phyloP scores from a whole-genome alignment of 2,329 filamentous ascomycete genomes.

The Calonectria ilicicola region DNA sequence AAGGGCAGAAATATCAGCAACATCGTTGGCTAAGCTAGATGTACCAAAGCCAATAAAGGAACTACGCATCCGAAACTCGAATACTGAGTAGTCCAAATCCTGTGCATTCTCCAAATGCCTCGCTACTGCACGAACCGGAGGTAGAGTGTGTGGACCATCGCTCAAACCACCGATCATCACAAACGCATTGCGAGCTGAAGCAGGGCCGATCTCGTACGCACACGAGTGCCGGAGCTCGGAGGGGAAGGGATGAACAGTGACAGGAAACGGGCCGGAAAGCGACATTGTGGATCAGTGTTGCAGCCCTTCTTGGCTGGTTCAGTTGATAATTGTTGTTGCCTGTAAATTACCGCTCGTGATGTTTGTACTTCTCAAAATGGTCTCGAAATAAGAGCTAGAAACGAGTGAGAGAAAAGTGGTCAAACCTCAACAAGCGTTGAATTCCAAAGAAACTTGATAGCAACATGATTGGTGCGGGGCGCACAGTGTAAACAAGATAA shows the following conservation, averaged over 20 bases:
- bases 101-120: slow-evolving; percentile 52
- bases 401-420: background rate
- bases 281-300: slow-evolving; percentile 37
- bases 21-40: slow-evolving; percentile 63
- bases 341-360: background rate
- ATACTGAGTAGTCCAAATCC: slow-evolving; percentile 62
- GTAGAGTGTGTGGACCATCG: slow-evolving; percentile 75
- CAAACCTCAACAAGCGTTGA: background rate
- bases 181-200: slow-evolving; percentile 66
- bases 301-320: background rate
- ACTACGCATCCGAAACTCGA: slow-evolving; percentile 68
- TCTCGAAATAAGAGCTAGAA: background rate
- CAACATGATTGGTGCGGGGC: background rate
- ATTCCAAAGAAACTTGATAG: background rate
- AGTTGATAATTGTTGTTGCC: background rate
- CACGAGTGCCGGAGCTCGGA: slow-evolving; percentile 54
- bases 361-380: background rate
- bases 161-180: slow-evolving; percentile 78
- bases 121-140: slow-evolving; percentile 65
- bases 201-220: slow-evolving; percentile 61
- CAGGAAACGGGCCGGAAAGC: slow-evolving; percentile 51
- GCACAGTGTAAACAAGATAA: background rate
- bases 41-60: slow-evolving; percentile 66
- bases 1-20: slow-evolving; percentile 64
- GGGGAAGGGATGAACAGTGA: slow-evolving; percentile 60